Evolutionary conservation across 345 rosid species (phyloP).

Genomic region (Eucalyptus lansdowneana): DNA sequence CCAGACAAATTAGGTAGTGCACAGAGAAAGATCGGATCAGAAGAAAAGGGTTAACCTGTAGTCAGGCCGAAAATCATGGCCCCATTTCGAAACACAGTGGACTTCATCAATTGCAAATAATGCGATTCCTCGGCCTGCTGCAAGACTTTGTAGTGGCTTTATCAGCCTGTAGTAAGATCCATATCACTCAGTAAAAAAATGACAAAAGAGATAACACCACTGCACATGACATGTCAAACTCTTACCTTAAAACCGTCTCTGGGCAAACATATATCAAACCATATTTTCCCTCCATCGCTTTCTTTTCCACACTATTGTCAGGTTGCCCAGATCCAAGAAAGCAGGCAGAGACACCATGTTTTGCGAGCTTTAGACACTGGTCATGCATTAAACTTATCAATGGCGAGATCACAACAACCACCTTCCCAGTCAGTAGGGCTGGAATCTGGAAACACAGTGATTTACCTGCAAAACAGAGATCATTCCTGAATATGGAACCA

Average conservation of each 20-base stretch:
- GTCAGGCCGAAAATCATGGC: slow-evolving; percentile 87
- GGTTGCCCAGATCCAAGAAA: slow-evolving; percentile 97
- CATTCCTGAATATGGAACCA: neutral
- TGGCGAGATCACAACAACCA: slow-evolving; percentile 84
- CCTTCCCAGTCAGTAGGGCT: slow-evolving; percentile 63
- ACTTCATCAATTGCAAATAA: slow-evolving; percentile 90
- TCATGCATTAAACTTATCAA: slow-evolving; percentile 96
- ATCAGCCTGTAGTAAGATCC: slow-evolving; percentile 34
- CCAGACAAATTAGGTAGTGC: neutral
- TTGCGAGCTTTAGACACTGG: slow-evolving; percentile 77
- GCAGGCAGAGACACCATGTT: slow-evolving; percentile 71
- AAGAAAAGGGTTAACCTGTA: slow-evolving; percentile 36
- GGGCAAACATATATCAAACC: slow-evolving; percentile 81
- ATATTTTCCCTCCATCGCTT: slow-evolving; percentile 83
- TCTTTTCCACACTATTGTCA: slow-evolving; percentile 65
- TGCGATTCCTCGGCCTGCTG: slow-evolving; percentile 63
- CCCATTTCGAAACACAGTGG: slow-evolving; percentile 95
- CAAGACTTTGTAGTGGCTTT: slow-evolving; percentile 62
- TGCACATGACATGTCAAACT: neutral
- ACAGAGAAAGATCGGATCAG: neutral
- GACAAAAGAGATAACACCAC: neutral
- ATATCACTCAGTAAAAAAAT: neutral
- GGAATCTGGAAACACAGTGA: slow-evolving; percentile 92
- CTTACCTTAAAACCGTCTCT: slow-evolving; percentile 61
- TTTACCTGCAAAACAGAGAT: slow-evolving; percentile 43